Conservation (phyloP, 352 stramenopile species). For the Globisporangium middletonii region DNA sequence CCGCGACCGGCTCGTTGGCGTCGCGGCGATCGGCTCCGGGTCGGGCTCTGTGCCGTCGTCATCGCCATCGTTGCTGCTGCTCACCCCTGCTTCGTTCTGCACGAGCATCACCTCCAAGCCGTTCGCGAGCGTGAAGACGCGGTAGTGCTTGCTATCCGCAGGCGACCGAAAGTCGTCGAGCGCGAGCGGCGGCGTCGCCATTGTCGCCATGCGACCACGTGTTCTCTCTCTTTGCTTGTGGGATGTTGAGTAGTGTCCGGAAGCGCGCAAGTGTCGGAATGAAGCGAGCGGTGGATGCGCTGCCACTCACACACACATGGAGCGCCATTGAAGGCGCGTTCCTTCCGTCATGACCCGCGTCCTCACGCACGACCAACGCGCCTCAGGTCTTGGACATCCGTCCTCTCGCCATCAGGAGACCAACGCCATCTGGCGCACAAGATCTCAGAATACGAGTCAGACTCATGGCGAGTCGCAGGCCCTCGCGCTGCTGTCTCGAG, state of each 20-base stretch:
- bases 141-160: slow-evolving; percentile 66
- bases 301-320: too few species aligned
- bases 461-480: not conserved
- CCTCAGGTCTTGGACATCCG: too few species aligned
- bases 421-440: not conserved
- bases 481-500: too few species aligned
- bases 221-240: too few species aligned
- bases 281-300: too few species aligned
- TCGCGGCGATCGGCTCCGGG: not conserved
- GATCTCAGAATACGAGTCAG: not conserved
- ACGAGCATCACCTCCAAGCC: slow-evolving; percentile 62
- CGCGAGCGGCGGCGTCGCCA: slow-evolving; percentile 10
- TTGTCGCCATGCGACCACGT: slow-evolving; percentile 6
- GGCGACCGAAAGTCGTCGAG: slow-evolving; percentile 50
- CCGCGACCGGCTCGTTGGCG: not conserved
- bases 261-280: too few species aligned
- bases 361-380: too few species aligned
- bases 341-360: too few species aligned
- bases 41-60: not conserved
- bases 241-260: too few species aligned
- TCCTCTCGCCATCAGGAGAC: too few species aligned
- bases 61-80: not conserved
- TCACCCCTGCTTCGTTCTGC: slow-evolving; percentile 23
- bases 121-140: slow-evolving; percentile 57
- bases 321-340: too few species aligned